phyloP scores from a whole-genome alignment of 139 green algal species.

The Yamagishiella unicocca region DNA sequence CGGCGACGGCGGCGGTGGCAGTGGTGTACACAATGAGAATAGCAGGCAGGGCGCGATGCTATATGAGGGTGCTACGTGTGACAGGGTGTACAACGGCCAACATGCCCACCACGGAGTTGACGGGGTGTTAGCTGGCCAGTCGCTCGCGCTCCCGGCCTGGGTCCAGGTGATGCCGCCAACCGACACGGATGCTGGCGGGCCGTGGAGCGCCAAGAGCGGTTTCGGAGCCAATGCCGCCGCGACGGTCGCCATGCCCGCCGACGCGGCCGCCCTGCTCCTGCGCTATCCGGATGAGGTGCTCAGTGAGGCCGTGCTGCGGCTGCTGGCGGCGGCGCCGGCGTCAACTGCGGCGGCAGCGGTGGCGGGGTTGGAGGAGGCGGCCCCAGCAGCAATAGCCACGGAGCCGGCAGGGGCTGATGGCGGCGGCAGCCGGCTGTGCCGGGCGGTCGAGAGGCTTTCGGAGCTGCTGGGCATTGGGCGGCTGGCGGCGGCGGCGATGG shows the following conservation, averaged over 20 bases:
- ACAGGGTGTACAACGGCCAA: too few species aligned
- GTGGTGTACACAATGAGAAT: neutral
- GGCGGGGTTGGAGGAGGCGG: too few species aligned
- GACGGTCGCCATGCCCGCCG: neutral
- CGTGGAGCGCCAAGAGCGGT: neutral
- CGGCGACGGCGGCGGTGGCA: neutral
- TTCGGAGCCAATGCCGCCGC: neutral
- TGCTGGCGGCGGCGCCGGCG: neutral
- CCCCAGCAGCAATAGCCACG: neutral
- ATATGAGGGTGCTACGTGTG: too few species aligned
- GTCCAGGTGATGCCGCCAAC: neutral
- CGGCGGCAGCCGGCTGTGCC: neutral
- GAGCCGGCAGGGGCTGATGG: neutral
- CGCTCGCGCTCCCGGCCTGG: neutral
- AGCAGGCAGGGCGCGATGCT: too few species aligned
- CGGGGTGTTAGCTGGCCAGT: neutral
- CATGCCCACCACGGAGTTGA: neutral
- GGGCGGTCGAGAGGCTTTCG: neutral
- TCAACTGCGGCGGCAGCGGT: neutral
- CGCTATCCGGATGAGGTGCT: neutral
- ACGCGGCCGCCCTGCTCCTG: neutral
- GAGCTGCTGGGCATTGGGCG: constrained; percentile 11
- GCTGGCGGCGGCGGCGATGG: constrained; percentile 9
- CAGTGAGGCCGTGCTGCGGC: neutral
- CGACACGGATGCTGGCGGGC: neutral